Evolutionary conservation across 306 rosid genomes (phyloP).

Genomic region (Dicorynia guianensis): DNA sequence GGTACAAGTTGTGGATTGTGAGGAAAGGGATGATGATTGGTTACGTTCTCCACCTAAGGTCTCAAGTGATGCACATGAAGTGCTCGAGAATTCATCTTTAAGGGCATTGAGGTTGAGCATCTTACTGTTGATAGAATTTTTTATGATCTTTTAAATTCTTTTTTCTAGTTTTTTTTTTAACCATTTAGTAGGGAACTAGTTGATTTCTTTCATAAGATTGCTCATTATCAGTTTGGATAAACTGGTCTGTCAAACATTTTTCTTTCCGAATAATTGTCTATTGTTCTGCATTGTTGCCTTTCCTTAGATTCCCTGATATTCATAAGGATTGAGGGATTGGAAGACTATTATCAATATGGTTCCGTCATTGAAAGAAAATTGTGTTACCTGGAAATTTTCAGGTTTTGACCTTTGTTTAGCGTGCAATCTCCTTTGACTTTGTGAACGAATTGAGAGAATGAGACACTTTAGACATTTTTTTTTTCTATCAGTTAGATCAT

Average conservation of each 20-base stretch:
- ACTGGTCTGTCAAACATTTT: not conserved
- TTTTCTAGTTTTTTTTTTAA: not conserved
- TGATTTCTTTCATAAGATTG: not conserved
- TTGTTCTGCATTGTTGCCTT: too few species aligned
- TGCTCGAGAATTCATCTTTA: slow-evolving; percentile 64
- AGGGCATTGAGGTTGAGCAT: slow-evolving; percentile 68
- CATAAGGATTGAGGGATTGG: not conserved
- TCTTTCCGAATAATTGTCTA: too few species aligned
- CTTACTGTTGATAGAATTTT: not conserved
- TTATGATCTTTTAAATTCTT: too few species aligned
- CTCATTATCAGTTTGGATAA: not conserved
- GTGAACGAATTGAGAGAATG: not conserved
- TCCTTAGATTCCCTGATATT: not conserved
- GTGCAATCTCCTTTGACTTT: not conserved
- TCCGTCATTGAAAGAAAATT: not conserved
- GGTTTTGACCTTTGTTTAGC: not conserved
- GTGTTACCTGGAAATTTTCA: not conserved
- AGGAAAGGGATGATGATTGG: slow-evolving; percentile 84
- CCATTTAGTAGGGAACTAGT: not conserved
- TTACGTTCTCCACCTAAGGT: slow-evolving; percentile 87
- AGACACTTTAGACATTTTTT: not conserved
- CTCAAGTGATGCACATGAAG: slow-evolving; percentile 28
- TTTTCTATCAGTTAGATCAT: not conserved
- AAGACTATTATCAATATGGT: not conserved
- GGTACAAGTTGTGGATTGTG: slow-evolving; percentile 51